Percentiles rank a stretch among this genome's conserved stretches.
These are phyloP conservation scores for Kluyveromyces aestuarii DNA, from an alignment of 805 yeast species.

Conservation along the genomic window DNA sequence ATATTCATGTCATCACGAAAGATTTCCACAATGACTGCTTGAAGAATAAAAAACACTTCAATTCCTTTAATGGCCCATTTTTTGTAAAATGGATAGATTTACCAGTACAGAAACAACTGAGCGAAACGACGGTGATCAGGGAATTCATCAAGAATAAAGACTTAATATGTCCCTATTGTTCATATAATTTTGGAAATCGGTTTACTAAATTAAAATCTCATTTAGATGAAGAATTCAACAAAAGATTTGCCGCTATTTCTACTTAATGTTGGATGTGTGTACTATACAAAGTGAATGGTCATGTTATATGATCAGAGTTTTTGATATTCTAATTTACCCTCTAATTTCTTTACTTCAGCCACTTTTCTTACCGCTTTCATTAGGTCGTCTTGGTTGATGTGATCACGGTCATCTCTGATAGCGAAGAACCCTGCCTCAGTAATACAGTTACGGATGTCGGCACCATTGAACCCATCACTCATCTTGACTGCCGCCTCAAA, in stretches of 20 bases:
- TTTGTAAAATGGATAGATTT: slow-evolving; percentile 48
- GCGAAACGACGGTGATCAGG: slow-evolving; percentile 33
- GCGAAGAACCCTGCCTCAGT: slow-evolving; percentile 99
- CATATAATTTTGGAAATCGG: slow-evolving; percentile 32
- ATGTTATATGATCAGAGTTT: slow-evolving; percentile 45
- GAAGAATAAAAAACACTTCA: slow-evolving; percentile 59
- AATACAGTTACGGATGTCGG: slow-evolving; percentile 90
- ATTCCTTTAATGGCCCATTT: slow-evolving; percentile 59
- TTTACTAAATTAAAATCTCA: slow-evolving; percentile 37
- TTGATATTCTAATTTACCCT: slow-evolving; percentile 92
- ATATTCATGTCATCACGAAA: slow-evolving; percentile 60
- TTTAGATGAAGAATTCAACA: slow-evolving; percentile 30
- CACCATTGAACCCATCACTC: slow-evolving; percentile 99
- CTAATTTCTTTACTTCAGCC: slow-evolving; percentile 92
- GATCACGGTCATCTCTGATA: slow-evolving; percentile 94
- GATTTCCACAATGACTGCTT: slow-evolving; percentile 48
- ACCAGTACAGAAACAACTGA: slow-evolving; percentile 28
- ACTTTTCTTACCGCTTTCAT: slow-evolving; percentile 98
- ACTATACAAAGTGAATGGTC: background rate
- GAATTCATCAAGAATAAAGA: slow-evolving; percentile 24
- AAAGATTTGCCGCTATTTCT: slow-evolving; percentile 8
- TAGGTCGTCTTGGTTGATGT: slow-evolving; percentile 84
- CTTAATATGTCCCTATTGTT: slow-evolving; percentile 36
- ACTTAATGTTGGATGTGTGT: background rate
- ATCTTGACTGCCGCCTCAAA: slow-evolving; percentile 95